Evolutionary conservation across 176 grass and related monocot genomes (phyloP).

Genomic region (Zea luxurians): DNA sequence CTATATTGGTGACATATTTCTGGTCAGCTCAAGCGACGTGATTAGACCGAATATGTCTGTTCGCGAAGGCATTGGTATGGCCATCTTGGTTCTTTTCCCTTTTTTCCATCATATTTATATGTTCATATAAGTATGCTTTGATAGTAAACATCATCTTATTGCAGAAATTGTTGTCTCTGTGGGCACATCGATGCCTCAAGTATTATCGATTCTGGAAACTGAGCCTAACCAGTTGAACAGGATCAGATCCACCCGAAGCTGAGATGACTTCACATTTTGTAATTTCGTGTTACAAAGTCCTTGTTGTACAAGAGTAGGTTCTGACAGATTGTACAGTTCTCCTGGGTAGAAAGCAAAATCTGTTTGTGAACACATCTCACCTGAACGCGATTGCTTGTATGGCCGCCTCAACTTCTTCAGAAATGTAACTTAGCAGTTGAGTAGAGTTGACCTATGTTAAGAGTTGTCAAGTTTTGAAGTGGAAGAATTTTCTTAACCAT

Average conservation of each 20-base stretch:
- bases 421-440: background rate
- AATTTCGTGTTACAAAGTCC: background rate
- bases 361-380: background rate
- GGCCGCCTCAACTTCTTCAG: background rate
- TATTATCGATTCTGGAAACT: slow-evolving; percentile 46
- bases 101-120: slow-evolving; percentile 1
- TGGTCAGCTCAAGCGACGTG: slow-evolving; percentile 61
- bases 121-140: slow-evolving; percentile 2
- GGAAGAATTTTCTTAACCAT: background rate
- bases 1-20: slow-evolving; percentile 67
- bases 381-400: background rate
- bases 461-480: background rate
- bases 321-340: slow-evolving; percentile 39
- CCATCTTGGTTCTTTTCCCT: background rate
- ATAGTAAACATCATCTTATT: slow-evolving; percentile 1
- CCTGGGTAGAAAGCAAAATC: slow-evolving; percentile 7
- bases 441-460: slow-evolving; percentile 1
- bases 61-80: slow-evolving; percentile 68
- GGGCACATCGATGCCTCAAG: slow-evolving; percentile 70
- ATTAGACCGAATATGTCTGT: slow-evolving; percentile 70
- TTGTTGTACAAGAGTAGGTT: slow-evolving; percentile 35
- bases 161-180: slow-evolving; percentile 65
- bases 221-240: slow-evolving; percentile 41
- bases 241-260: slow-evolving; percentile 48
- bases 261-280: slow-evolving; percentile 29